A percentile compares a stretch with the other conserved stretches of the same genome.
Evolutionary conservation across 2,329 filamentous ascomycete species (phyloP).

Genomic region (Pseudogymnoascus sp.): DNA sequence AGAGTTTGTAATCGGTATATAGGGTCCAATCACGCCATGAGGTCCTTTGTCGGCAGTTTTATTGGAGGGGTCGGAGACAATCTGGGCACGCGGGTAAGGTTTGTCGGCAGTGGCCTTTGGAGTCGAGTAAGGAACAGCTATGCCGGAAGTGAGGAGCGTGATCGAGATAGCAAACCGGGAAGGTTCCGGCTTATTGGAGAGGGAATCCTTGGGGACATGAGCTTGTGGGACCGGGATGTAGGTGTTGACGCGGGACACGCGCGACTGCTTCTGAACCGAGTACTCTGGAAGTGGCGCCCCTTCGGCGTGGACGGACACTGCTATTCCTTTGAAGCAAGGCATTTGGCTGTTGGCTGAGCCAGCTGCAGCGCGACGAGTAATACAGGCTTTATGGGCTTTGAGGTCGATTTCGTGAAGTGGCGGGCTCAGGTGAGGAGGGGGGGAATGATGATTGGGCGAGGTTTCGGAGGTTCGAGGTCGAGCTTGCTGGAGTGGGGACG

Average conservation of each 20-base stretch:
- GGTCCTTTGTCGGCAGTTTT: constrained; percentile 43
- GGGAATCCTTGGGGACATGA: constrained; percentile 57
- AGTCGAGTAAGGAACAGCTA: constrained; percentile 86
- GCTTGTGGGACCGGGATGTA: constrained; percentile 95
- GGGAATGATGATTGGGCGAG: constrained; percentile 1
- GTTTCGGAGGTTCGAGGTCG: neutral
- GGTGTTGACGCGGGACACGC: constrained; percentile 84
- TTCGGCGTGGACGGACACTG: constrained; percentile 87
- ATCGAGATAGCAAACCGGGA: constrained; percentile 98
- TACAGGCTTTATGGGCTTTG: neutral
- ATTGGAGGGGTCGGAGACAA: constrained; percentile 64
- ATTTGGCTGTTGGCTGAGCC: constrained; percentile 34
- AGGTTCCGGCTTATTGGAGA: constrained; percentile 71
- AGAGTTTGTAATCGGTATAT: constrained; percentile 85
- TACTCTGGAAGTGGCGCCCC: constrained; percentile 79
- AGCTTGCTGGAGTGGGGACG: constrained; percentile 1
- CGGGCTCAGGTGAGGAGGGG: neutral
- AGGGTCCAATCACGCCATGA: constrained; percentile 63
- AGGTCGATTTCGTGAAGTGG: neutral
- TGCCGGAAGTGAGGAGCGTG: constrained; percentile 79
- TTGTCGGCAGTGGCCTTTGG: constrained; percentile 71
- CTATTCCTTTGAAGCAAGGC: constrained; percentile 99
- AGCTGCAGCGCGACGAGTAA: neutral
- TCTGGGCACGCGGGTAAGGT: constrained; percentile 72
- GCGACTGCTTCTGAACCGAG: constrained; percentile 89